Evolutionary conservation across 306 rosid genomes (phyloP).

Genomic region (Arachis hypogaea): DNA sequence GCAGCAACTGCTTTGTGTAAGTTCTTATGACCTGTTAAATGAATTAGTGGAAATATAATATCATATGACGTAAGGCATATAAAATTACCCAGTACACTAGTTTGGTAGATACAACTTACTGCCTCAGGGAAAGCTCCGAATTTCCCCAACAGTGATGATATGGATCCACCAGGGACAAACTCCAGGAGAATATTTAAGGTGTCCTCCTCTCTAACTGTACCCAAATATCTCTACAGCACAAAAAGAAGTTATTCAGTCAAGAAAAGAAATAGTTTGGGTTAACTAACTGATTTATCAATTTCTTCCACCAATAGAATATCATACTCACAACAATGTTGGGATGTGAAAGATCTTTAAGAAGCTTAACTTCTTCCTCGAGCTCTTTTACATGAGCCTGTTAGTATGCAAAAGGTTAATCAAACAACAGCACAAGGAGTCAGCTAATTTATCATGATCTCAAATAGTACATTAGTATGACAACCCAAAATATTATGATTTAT

Average conservation of each 20-base stretch:
- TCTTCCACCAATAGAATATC: constrained; percentile 40
- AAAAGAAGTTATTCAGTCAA: constrained; percentile 41
- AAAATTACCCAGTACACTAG: constrained; percentile 29
- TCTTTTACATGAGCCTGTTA: constrained; percentile 88
- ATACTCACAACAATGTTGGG: constrained; percentile 94
- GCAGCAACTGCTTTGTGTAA: constrained; percentile 82
- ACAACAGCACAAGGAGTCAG: constrained; percentile 19
- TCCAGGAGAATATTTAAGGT: constrained; percentile 88
- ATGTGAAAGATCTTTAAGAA: constrained; percentile 92
- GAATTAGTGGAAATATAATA: constrained; percentile 37
- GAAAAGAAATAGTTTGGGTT: constrained; percentile 35
- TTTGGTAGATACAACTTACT: constrained; percentile 59
- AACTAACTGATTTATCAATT: constrained; percentile 26
- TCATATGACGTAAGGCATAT: not conserved
- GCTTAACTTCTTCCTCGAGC: constrained; percentile 99
- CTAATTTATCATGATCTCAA: constrained; percentile 13
- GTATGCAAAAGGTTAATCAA: constrained; percentile 40
- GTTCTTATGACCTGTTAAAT: constrained; percentile 81
- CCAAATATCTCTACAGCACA: constrained; percentile 84
- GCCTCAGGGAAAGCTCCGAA: constrained; percentile 99
- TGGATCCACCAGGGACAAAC: constrained; percentile 99
- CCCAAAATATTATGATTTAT: not conserved
- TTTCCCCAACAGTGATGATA: constrained; percentile 95
- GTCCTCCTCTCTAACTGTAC: constrained; percentile 93
- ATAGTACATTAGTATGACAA: not conserved